Evolutionary conservation across 371 early-diverging fungal genomes (phyloP).

Genomic region (Mortierella sp.): DNA sequence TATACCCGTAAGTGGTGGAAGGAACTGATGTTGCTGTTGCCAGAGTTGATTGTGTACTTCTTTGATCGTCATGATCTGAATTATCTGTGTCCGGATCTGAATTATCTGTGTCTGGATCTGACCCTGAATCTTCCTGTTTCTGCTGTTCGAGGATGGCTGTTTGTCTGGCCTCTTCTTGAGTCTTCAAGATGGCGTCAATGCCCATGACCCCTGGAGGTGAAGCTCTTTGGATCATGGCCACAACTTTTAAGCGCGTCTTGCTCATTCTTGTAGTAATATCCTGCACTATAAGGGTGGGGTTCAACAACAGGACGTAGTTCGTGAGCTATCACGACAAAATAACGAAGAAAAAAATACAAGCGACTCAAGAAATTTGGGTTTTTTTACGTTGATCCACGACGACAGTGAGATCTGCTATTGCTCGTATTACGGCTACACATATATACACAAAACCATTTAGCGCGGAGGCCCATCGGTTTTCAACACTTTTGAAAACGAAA

Average conservation of each 20-base stretch:
- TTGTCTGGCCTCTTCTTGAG: constrained; percentile 19
- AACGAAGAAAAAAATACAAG: no score
- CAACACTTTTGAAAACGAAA: no score
- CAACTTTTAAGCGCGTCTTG: constrained; percentile 19
- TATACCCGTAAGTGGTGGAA: constrained; percentile 15
- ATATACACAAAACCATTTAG: neutral
- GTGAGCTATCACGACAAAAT: no score
- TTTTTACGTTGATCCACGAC: constrained; percentile 37
- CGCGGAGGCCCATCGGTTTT: no score
- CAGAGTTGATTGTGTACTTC: neutral
- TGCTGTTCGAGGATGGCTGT: neutral
- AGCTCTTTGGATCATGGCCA: constrained; percentile 25
- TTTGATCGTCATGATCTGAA: neutral
- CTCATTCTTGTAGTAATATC: constrained; percentile 30
- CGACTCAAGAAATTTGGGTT: neutral
- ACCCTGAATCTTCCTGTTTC: neutral
- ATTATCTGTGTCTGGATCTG: neutral
- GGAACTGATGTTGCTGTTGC: neutral
- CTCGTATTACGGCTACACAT: constrained; percentile 18
- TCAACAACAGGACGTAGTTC: no score
- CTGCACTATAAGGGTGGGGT: no score
- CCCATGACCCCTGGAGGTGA: constrained; percentile 35
- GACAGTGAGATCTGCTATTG: constrained; percentile 20
- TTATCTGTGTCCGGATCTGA: neutral
- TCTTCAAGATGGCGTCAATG: constrained; percentile 16